Base-by-base conservation (phyloP, 2,329 filamentous ascomycete genomes). In the Lasiodiplodia gonubiensis region DNA sequence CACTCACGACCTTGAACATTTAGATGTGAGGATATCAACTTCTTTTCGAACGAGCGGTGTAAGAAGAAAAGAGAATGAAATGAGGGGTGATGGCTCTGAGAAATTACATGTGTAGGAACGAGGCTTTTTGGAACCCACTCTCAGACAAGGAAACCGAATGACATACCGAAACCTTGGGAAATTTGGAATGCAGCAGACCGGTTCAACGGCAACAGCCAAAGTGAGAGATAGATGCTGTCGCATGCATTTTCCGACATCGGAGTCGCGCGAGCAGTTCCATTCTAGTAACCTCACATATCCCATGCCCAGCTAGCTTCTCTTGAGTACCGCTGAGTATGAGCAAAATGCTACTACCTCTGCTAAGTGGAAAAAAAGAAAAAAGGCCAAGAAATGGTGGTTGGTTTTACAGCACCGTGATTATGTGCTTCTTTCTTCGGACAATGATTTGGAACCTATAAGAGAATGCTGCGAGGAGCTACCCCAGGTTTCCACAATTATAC, bases 261-360 rank as follows among this genome's bases (percentile, higher is more conserved):
- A 51, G 46, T 51, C 27, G 64, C 64, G 64, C 64, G 64, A 66
- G 64, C 53, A 66, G 39, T 49, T 35, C 54, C 64, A 66, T 66
- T 66, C 64, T 66, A 66, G 52, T 66, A 63, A 63, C 14, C 27
- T 49, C 59, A 51, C 57, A 49, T 30, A 35, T 51, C 27, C 42
- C 27, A 23, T 63, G 8, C 46, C 42, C 46, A 11, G 14, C 23
- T 7, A 11, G 14, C 23, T 7, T 27, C 35, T 52, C 64, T 10
- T 25, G 39, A n/a, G 21, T 54, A 21, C 49, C 23, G 46, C 27
- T 25, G 27, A 64, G 18, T 37, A 33, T 23, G 48, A 49, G 23
- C 10, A 46, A 61, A 35, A 51, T 30, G 23, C 18, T 7, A 42
- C 35, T 8, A 21, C 25, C 39, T 6, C 37, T 16, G 18, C 21